Evolutionary conservation across 2,329 filamentous ascomycete genomes (phyloP), one percentile per base, ranked within the genome.

Genomic region (Stagonosporopsis tanaceti): DNA sequence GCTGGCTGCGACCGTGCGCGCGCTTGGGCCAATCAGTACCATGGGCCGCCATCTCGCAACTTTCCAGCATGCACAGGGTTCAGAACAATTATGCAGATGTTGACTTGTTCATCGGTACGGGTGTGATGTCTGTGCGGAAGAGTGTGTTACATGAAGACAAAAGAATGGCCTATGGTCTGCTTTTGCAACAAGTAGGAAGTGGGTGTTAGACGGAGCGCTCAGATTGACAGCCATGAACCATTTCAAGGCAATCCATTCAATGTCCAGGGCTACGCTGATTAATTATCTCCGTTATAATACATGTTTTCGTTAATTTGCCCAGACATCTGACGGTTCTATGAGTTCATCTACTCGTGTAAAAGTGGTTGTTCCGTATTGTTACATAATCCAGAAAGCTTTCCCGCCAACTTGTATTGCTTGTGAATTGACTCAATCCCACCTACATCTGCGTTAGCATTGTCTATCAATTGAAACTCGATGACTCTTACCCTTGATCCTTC

Each of bases 401-500:
- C 37, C 17, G 37, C 25, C 22, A 27, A 27, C n/a, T 20, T n/a
- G 25, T 34, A 30, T 24, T 30, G 34, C 34, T 15, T 34, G 17
- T 28, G 32, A 39, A 25, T 6, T 6, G 25, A 17, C 12, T 64
- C 47, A 70, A 50, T 72, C 65, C 68, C 64, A 70, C 24, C 69
- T 70, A 50, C 15, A 9, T 37, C 1, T 17, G n/a, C 30, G 25
- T 71, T 45, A 71, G 64, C 30, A 20, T 22, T 4, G 9, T 8
- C n/a, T 39, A 3, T 25, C 4, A 15, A 15, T 4, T 24, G n/a
- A 8, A 6, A 3, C n/a, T 17, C 7, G 4, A 9, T 8, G 7
- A 2, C 11, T 3, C 87, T 80, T 80, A 92, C 89, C 91, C 91
- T 64, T 86, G 87, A 64, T 94, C 89, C 79, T 92, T 94, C 78